Base-by-base conservation (phyloP, 768 basidiomycete species). In the Russula dissimulans region DNA sequence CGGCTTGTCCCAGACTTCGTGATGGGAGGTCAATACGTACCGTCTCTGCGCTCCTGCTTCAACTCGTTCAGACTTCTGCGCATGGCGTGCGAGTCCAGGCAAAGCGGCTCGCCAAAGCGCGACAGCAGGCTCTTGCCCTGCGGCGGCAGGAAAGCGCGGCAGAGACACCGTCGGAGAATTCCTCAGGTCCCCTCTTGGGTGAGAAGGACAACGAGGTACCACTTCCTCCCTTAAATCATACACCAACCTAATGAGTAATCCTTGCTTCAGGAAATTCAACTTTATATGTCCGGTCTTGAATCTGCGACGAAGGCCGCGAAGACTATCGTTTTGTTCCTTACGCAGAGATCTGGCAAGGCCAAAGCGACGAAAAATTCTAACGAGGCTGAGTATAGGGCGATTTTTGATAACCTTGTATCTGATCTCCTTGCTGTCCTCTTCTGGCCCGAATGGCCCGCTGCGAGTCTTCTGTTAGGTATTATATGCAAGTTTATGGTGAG, bases 371-470 rank as follows among this genome's bases (percentile, higher is more conserved):
- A 95, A 71, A 91, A 89, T 65, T 86, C 93, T 0, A 93, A 91
- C 65, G 97, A 99, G 69, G 86, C 89, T 5, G 95, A 98, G 69
- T 97, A 97, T 70, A 84, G 93, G 51, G 78, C 85, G 0, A 92
- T 98, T 42, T 89, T 98, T 60, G 95, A 98, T 68, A 89, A 89
- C 66, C 76, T 98, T 11, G 83, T 98, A 44, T 83, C 85, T 2
- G 97, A 99, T 69, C 76, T 97, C 26, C 78, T 98, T 26, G 80
- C 81, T 9, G 93, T 97, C 18, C 76, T 97, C 6, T 94, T 88
- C 70, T 91, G 91, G 84, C 95, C 97, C 0, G 97, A 99, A 72
- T 99, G 95, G 94, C 97, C 97, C 6, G 95, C 91, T 10, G 91
- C 97, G 2, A 80, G 85, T 45, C 72, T 97, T 17, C 77, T 97